These are phyloP conservation scores for Trichophyton schoenleinii DNA, from an alignment of 2,329 filamentous ascomycete species.

Conservation along the genomic window DNA sequence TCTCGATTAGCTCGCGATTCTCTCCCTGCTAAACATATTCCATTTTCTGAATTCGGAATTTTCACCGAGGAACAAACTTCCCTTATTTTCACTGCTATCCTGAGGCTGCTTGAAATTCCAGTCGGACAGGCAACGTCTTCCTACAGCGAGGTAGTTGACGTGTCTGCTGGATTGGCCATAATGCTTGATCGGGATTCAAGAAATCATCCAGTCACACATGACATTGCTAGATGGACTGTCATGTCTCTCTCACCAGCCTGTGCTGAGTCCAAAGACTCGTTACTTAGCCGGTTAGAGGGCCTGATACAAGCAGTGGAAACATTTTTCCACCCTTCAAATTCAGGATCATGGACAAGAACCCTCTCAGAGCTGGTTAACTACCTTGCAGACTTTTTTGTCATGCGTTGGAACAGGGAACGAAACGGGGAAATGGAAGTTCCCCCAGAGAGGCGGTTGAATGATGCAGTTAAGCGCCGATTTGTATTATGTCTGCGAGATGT, in stretches of 20 bases:
- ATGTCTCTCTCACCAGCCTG: slow-evolving; percentile 84
- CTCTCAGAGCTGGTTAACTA: slow-evolving; percentile 85
- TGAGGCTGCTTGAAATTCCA: slow-evolving; percentile 85
- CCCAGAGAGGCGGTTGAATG: slow-evolving; percentile 62
- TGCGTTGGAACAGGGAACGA: slow-evolving; percentile 91
- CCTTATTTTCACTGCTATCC: slow-evolving; percentile 79
- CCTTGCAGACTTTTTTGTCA: slow-evolving; percentile 88
- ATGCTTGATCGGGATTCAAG: slow-evolving; percentile 86
- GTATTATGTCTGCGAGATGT: slow-evolving; percentile 82
- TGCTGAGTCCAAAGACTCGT: slow-evolving; percentile 61
- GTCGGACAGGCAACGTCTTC: slow-evolving; percentile 92
- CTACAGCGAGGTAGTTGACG: slow-evolving; percentile 68
- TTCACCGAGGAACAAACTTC: slow-evolving; percentile 88
- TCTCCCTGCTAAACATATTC: slow-evolving; percentile 58
- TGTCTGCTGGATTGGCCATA: slow-evolving; percentile 67
- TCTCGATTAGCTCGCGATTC: slow-evolving; percentile 80
- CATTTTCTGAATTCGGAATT: slow-evolving; percentile 76
- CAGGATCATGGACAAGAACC: slow-evolving; percentile 80
- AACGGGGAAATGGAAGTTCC: slow-evolving; percentile 85
- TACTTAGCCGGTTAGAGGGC: slow-evolving; percentile 74
- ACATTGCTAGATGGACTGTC: slow-evolving; percentile 83
- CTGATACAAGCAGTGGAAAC: slow-evolving; percentile 92
- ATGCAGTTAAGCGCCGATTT: slow-evolving; percentile 74
- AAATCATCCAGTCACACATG: slow-evolving; percentile 82
- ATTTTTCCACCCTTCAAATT: slow-evolving; percentile 97